Conservation (phyloP, 2,329 filamentous ascomycete species). For the Monosporascus sp. region DNA sequence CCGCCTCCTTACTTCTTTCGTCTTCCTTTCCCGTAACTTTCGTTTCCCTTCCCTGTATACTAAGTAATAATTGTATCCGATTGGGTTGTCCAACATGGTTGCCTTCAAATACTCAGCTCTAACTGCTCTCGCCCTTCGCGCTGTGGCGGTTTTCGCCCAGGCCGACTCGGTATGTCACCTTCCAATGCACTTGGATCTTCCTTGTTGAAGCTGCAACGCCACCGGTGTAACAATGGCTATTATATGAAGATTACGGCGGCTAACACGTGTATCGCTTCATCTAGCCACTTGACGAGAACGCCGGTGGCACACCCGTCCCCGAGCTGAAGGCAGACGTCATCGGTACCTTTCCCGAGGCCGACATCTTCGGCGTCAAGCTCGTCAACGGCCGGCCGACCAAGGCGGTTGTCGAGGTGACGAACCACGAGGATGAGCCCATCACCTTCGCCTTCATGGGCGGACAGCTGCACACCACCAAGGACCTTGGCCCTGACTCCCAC, state of each 20-base stretch:
- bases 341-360: conserved; percentile 60
- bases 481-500: conserved; percentile 42
- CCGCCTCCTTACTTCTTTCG: conserved; percentile 1
- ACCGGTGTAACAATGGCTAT: conserved; percentile 1
- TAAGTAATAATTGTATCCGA: not conserved
- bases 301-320: conserved; percentile 22
- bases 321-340: conserved; percentile 60
- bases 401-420: conserved; percentile 75
- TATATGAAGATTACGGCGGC: not conserved
- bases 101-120: conserved; percentile 28
- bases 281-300: conserved; percentile 21
- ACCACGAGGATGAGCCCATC: conserved; percentile 74
- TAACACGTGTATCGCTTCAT: not conserved
- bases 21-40: not conserved
- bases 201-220: not conserved
- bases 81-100: conserved; percentile 21
- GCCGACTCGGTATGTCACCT: conserved; percentile 21
- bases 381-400: conserved; percentile 86
- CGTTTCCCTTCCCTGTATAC: not conserved
- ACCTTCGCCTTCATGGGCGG: conserved; percentile 73
- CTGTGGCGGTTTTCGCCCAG: conserved; percentile 27
- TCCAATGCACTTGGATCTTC: not conserved
- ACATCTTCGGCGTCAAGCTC: conserved; percentile 92
- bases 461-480: conserved; percentile 56
- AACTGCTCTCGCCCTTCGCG: conserved; percentile 26